Evolutionary conservation across 2,329 filamentous ascomycete species (phyloP).

Genomic region (Colletotrichum abscissum): DNA sequence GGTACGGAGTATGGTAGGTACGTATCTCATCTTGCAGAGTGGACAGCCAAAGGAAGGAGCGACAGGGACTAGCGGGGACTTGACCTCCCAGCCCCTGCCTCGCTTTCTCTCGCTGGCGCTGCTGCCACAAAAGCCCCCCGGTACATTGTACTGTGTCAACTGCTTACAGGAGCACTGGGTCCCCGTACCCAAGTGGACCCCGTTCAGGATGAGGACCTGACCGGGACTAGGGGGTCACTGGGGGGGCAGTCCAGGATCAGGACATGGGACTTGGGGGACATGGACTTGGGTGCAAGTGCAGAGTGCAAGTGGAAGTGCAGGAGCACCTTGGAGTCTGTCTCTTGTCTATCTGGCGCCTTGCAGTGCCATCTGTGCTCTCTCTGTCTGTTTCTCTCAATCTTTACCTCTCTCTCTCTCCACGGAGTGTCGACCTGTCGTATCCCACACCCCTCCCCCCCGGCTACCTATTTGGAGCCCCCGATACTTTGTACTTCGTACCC

Average conservation of each 20-base stretch:
- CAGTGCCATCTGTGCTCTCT: conserved; percentile 28
- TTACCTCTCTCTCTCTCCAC: not conserved
- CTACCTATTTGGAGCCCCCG: conserved; percentile 31
- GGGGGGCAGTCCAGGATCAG: conserved; percentile 7
- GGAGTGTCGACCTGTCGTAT: not conserved
- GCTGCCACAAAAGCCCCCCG: not conserved
- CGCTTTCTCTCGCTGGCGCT: not conserved
- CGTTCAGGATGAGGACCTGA: conserved; percentile 7
- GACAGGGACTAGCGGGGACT: conserved; percentile 5
- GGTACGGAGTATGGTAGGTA: not conserved
- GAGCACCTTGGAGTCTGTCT: conserved; percentile 19
- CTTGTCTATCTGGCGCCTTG: conserved; percentile 27
- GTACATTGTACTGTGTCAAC: conserved; percentile 7
- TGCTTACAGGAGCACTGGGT: not conserved
- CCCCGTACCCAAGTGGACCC: conserved; percentile 26
- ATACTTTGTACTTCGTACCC: not conserved
- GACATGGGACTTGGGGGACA: conserved; percentile 15
- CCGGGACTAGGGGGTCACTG: conserved; percentile 24
- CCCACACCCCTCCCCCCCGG: not conserved
- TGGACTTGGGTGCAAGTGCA: conserved; percentile 7
- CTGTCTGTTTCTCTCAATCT: not conserved
- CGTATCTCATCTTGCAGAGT: conserved; percentile 10
- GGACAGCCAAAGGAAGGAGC: not conserved
- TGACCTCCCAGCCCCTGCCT: conserved; percentile 20
- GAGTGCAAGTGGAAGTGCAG: not conserved